Evolutionary conservation across 495 filamentous ascomycete species (phyloP).

Genomic region (Aspergillus conjunctus): DNA sequence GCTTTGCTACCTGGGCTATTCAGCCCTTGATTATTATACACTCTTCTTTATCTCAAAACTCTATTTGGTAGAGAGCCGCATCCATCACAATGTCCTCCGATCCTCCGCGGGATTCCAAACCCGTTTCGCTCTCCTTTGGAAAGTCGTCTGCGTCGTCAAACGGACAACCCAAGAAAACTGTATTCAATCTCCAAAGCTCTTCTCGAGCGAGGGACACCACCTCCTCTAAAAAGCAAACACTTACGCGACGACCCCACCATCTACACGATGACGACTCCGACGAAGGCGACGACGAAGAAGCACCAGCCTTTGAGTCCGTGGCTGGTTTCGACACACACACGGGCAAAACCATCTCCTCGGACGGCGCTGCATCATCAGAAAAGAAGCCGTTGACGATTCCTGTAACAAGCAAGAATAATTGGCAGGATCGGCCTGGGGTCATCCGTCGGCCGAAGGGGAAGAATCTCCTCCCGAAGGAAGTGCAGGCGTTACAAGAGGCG

Average conservation of each 20-base stretch:
- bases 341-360: constrained; percentile 54
- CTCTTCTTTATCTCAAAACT: not conserved
- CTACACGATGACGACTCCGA: constrained; percentile 46
- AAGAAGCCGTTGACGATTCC: constrained; percentile 64
- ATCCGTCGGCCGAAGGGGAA: constrained; percentile 54
- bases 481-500: constrained; percentile 48
- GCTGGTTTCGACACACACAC: constrained; percentile 61
- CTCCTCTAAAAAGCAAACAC: constrained; percentile 23
- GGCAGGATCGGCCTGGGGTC: constrained; percentile 58
- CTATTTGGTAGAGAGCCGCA: not conserved
- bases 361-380: constrained; percentile 29
- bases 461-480: constrained; percentile 55
- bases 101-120: constrained; percentile 25
- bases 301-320: constrained; percentile 51
- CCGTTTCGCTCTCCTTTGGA: constrained; percentile 36
- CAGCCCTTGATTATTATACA: constrained; percentile 1
- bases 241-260: constrained; percentile 41
- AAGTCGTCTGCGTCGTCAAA: constrained; percentile 19
- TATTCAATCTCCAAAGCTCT: constrained; percentile 38
- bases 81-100: constrained; percentile 18
- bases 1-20: not conserved
- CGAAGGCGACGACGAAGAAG: constrained; percentile 46
- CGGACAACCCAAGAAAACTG: constrained; percentile 33
- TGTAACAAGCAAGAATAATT: constrained; percentile 68
- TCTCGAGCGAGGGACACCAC: constrained; percentile 20